Percentiles rank a stretch among this genome's conserved stretches.
phyloP scores from a whole-genome alignment of 73 alveolate genomes.

The Paramecium caudatum region DNA sequence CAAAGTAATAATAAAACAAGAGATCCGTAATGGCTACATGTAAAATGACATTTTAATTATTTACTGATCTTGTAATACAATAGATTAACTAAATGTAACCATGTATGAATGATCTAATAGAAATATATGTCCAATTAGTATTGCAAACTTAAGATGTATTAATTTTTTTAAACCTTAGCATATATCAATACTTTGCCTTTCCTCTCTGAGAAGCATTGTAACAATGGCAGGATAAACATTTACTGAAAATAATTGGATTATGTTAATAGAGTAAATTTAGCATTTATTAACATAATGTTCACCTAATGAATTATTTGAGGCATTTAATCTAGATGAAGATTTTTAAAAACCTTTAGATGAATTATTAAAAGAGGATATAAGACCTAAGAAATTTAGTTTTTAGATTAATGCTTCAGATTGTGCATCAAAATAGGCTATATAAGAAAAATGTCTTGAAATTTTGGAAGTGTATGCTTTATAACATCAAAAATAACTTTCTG shows the following conservation, averaged over 20 bases:
- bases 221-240: neutral
- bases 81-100: slow-evolving; percentile 5
- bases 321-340: slow-evolving; percentile 61
- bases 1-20: neutral
- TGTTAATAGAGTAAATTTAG: neutral
- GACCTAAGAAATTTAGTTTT: slow-evolving; percentile 38
- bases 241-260: slow-evolving; percentile 41
- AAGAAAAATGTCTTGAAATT: slow-evolving; percentile 42
- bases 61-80: slow-evolving; percentile 35
- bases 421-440: neutral
- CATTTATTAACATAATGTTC: slow-evolving; percentile 51
- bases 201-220: neutral
- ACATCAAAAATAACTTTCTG: neutral
- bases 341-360: slow-evolving; percentile 42
- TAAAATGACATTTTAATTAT: slow-evolving; percentile 8
- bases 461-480: neutral
- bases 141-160: slow-evolving; percentile 56
- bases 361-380: slow-evolving; percentile 53
- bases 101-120: slow-evolving; percentile 54
- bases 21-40: neutral
- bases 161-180: neutral
- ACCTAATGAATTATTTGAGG: slow-evolving; percentile 62
- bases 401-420: slow-evolving; percentile 35
- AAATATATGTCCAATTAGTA: slow-evolving; percentile 8
- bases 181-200: slow-evolving; percentile 9